These are phyloP conservation scores for Candida taoyuanica DNA, from an alignment of 805 yeast genomes.

Conservation along the genomic window DNA sequence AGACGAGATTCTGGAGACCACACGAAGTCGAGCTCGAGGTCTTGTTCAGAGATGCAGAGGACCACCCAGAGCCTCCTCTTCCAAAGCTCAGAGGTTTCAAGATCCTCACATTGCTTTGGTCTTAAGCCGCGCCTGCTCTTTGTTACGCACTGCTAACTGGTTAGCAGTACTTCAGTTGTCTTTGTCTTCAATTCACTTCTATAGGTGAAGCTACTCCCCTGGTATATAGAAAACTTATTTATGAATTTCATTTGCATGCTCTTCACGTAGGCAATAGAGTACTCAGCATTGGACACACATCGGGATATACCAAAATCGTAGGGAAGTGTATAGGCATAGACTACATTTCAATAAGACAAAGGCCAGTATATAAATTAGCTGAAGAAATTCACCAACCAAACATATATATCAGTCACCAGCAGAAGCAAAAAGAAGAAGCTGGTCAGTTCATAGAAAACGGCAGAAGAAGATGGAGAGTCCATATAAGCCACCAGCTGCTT, in stretches of 20 bases:
- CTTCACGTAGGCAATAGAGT: no score
- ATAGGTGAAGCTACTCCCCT: not conserved
- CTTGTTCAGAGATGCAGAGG: slow-evolving; percentile 29
- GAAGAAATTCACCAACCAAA: no score
- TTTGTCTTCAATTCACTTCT: not conserved
- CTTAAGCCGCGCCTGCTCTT: slow-evolving; percentile 7
- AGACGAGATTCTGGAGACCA: slow-evolving; percentile 31
- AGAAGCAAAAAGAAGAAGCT: not conserved
- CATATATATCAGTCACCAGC: no score
- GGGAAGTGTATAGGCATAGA: no score
- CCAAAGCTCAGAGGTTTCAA: slow-evolving; percentile 19
- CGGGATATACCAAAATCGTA: no score
- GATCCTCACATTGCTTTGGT: slow-evolving; percentile 18
- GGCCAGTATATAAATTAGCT: no score
- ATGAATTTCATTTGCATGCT: not conserved
- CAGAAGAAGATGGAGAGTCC: not conserved
- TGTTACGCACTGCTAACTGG: not conserved
- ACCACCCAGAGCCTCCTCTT: slow-evolving; percentile 28
- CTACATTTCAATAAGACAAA: no score
- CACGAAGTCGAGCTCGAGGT: slow-evolving; percentile 37
- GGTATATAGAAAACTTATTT: not conserved
- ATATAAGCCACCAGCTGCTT: not conserved
- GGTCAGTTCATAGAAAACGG: not conserved
- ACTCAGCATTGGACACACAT: no score
- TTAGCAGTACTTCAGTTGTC: not conserved